A percentile compares a stretch with the other conserved stretches of the same genome.
Evolutionary conservation across 495 filamentous ascomycete genomes (phyloP).

Genomic region (Penicillium pulvis): DNA sequence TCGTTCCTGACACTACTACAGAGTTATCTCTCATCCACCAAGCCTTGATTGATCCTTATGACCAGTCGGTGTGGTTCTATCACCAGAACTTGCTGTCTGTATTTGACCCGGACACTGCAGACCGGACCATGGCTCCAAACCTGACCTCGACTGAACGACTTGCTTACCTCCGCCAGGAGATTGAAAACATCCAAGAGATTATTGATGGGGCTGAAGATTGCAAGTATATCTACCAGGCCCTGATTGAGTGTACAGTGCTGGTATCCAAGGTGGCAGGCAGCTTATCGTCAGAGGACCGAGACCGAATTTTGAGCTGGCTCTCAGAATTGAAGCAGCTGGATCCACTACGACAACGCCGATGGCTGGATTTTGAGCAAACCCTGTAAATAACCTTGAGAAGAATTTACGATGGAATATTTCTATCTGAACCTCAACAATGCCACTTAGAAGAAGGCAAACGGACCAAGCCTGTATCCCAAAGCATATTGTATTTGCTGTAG

Average conservation of each 20-base stretch:
- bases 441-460: background rate
- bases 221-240: constrained; percentile 78
- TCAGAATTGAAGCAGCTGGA: constrained; percentile 65
- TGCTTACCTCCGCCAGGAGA: constrained; percentile 66
- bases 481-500: no score
- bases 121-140: constrained; percentile 62
- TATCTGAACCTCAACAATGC: background rate
- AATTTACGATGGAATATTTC: background rate
- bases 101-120: constrained; percentile 52
- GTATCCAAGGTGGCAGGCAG: constrained; percentile 38
- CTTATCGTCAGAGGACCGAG: constrained; percentile 40
- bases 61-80: constrained; percentile 96
- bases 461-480: background rate
- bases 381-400: constrained; percentile 17
- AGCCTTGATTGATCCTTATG: constrained; percentile 84
- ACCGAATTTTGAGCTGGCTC: constrained; percentile 60
- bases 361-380: constrained; percentile 60
- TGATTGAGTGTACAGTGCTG: constrained; percentile 60
- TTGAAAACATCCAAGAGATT: constrained; percentile 70
- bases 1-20: constrained; percentile 20
- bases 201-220: constrained; percentile 72
- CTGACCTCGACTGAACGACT: constrained; percentile 62
- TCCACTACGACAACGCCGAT: constrained; percentile 68
- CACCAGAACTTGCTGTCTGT: constrained; percentile 77
- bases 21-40: constrained; percentile 74